phyloP scores from a whole-genome alignment of 169 alveolate species.

The Plasmodium knowlesi region DNA sequence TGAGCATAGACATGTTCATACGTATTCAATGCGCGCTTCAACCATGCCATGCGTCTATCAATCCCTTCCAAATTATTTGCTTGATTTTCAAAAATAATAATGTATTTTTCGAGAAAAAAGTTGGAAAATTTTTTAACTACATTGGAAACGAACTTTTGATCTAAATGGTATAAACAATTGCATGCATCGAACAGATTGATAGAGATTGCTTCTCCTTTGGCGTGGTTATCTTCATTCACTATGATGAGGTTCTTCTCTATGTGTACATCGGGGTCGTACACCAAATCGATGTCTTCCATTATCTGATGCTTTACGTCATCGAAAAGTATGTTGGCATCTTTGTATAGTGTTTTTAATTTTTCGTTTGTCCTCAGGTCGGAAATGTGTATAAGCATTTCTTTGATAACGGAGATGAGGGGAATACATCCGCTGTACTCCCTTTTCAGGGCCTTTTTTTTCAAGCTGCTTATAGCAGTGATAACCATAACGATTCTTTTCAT shows the following conservation, averaged over 20 bases:
- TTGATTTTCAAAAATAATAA: conserved; percentile 45
- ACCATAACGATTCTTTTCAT: conserved; percentile 65
- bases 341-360: conserved; percentile 2
- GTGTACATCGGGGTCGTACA: conserved; percentile 59
- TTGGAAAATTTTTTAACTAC: conserved; percentile 42
- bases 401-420: conserved; percentile 17
- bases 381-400: conserved; percentile 41
- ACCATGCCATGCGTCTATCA: conserved; percentile 70
- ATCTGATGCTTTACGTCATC: conserved; percentile 63
- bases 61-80: conserved; percentile 57
- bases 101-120: conserved; percentile 64
- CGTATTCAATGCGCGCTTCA: conserved; percentile 52
- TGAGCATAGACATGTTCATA: conserved; percentile 44
- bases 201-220: neutral
- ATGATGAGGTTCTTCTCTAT: conserved; percentile 37
- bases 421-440: conserved; percentile 59
- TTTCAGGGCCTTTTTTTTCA: conserved; percentile 69
- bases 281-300: conserved; percentile 50
- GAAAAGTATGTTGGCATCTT: conserved; percentile 26
- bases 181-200: conserved; percentile 71
- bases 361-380: conserved; percentile 9
- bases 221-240: neutral
- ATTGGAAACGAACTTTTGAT: neutral
- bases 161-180: conserved; percentile 45
- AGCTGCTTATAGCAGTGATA: conserved; percentile 53